Evolutionary conservation across 2,329 filamentous ascomycete species (phyloP).

Genomic region (Trichoderma koningiopsis): DNA sequence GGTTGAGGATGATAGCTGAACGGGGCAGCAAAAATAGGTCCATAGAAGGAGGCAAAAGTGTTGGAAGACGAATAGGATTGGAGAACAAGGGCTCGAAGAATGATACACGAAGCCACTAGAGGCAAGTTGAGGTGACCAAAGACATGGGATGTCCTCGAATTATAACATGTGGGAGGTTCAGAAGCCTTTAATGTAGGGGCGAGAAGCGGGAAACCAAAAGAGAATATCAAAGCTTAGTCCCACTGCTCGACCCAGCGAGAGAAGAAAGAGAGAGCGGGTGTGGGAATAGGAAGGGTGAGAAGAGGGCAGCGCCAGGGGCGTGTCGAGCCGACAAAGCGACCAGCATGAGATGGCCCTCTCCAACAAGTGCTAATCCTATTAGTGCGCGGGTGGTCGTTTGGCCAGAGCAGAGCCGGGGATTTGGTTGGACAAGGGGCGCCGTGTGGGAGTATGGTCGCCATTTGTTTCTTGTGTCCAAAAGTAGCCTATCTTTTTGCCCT

Average conservation of each 20-base stretch:
- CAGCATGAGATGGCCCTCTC: constrained; percentile 20
- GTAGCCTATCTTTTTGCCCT: constrained; percentile 16
- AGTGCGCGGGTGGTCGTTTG: constrained; percentile 24
- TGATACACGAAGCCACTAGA: constrained; percentile 25
- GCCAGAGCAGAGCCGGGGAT: constrained; percentile 16
- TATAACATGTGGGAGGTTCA: constrained; percentile 24
- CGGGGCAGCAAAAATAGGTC: constrained; percentile 7
- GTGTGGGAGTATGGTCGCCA: constrained; percentile 13
- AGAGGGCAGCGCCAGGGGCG: constrained; percentile 3
- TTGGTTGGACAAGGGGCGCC: constrained; percentile 19
- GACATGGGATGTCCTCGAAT: constrained; percentile 24
- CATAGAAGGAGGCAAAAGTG: constrained; percentile 19
- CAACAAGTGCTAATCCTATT: constrained; percentile 23
- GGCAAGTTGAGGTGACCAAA: constrained; percentile 16
- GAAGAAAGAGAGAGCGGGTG: constrained; percentile 4
- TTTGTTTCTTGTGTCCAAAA: constrained; percentile 24
- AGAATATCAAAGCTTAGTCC: constrained; percentile 23
- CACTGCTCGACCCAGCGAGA: constrained; percentile 18
- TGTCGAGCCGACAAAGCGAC: neutral
- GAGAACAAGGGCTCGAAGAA: constrained; percentile 18
- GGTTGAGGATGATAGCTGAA: constrained; percentile 17
- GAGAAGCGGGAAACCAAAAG: constrained; percentile 19
- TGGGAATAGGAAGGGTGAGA: constrained; percentile 1
- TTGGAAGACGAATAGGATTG: constrained; percentile 22
- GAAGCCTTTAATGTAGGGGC: constrained; percentile 23